Base-by-base conservation (phyloP, 768 basidiomycete species). In the Amanita inopinata region DNA sequence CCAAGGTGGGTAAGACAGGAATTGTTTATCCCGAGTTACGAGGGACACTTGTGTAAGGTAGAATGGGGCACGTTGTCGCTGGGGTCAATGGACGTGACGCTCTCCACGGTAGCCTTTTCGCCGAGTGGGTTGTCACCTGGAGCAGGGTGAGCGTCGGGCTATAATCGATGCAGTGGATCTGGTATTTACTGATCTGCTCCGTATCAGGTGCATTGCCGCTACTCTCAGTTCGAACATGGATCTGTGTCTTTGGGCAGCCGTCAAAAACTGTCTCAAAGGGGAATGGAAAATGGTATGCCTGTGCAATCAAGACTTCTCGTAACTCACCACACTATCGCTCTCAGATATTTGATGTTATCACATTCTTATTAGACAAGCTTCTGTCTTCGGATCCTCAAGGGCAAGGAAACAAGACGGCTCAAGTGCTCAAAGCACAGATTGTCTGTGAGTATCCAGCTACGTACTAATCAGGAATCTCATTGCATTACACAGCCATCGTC, bases 181-280 rank as follows among this genome's bases (percentile, higher is more conserved):
- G 7, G 32, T 17, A 40, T 24, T 42, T 17, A 25, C n/a, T n/a
- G n/a, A n/a, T n/a, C n/a, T n/a, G n/a, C n/a, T 46, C 49, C 27
- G 20, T 7, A 12, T 28, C 46, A 88, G 85, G 42, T 86, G 83
- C 49, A 57, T 87, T 18, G 54, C 86, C 38, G 82, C 75, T 2
- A 64, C 76, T 14, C 63, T 88, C 45, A 85, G 71, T 45, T 80
- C 83, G 11, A 88, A 88, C 49, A 70, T 83, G 71, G 83, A 89
- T 56, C 58, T 87, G 18, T 69, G 73, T 10, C 61, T 89, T 9
- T 89, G 80, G 82, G 63, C 61, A 7, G 69, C 83, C 2, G 58
- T 61, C 1, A 82, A 82, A 52, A 83, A 88, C 51, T 71, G 71
- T 48, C 53, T 87, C 17, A 81, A 72, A 47, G 84, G 86, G 34